Evolutionary conservation across 331 rosid species (phyloP).

Genomic region (Ulmus americana): DNA sequence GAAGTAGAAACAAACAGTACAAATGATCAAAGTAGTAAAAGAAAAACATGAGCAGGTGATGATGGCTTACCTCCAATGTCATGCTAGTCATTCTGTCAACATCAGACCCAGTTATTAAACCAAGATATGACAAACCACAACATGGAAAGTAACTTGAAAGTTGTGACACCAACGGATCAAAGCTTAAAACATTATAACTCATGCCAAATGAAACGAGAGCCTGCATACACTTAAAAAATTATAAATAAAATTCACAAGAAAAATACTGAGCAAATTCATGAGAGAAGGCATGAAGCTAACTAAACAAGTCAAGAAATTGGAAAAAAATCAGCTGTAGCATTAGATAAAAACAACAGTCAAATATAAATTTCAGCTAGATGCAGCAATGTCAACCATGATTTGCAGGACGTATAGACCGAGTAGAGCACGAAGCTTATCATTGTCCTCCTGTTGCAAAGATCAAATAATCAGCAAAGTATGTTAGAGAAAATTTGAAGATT

Average conservation of each 20-base stretch:
- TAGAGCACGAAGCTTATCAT: slow-evolving; percentile 57
- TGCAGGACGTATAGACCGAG: slow-evolving; percentile 71
- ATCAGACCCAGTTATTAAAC: slow-evolving; percentile 51
- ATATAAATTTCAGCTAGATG: slow-evolving; percentile 10
- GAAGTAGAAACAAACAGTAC: background rate
- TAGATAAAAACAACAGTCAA: background rate
- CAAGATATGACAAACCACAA: slow-evolving; percentile 74
- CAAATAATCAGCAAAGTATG: slow-evolving; percentile 15
- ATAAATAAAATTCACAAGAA: background rate
- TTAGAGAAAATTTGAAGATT: slow-evolving; percentile 23
- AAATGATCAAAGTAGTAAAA: background rate
- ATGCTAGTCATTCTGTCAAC: slow-evolving; percentile 41
- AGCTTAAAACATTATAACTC: slow-evolving; percentile 33
- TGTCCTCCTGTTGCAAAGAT: slow-evolving; percentile 48
- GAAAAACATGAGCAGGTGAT: slow-evolving; percentile 11
- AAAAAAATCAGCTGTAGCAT: background rate
- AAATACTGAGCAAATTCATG: background rate
- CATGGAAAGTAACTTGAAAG: slow-evolving; percentile 53
- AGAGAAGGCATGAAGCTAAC: background rate
- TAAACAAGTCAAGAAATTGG: background rate
- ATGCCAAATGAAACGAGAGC: slow-evolving; percentile 61
- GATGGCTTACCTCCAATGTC: slow-evolving; percentile 49
- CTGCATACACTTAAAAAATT: slow-evolving; percentile 34
- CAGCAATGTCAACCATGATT: slow-evolving; percentile 48
- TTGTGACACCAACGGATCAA: slow-evolving; percentile 37